phyloP scores from a whole-genome alignment of 805 yeast genomes.

The Metschnikowia kofuensis region DNA sequence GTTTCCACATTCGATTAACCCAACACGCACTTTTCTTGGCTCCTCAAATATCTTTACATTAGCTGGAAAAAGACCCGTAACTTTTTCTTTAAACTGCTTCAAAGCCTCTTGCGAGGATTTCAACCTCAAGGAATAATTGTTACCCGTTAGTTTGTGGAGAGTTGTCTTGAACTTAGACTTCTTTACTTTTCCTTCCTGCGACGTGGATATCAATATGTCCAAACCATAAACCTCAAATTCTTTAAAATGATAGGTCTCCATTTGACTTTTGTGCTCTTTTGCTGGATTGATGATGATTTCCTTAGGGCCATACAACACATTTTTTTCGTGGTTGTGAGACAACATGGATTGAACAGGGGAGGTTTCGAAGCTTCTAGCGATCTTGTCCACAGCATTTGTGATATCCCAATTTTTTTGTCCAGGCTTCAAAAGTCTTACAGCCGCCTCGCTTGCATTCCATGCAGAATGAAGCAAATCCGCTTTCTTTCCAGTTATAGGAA shows the following conservation, averaged over 20 bases:
- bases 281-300: conserved; percentile 74
- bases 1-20: conserved; percentile 67
- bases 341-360: conserved; percentile 75
- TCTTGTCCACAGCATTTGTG: conserved; percentile 60
- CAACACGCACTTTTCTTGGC: conserved; percentile 69
- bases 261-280: conserved; percentile 60
- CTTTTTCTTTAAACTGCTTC: conserved; percentile 64
- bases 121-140: conserved; percentile 64
- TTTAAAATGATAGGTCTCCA: conserved; percentile 64
- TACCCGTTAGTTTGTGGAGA: conserved; percentile 69
- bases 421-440: conserved; percentile 62
- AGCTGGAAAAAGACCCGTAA: conserved; percentile 63
- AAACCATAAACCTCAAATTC: conserved; percentile 77
- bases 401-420: conserved; percentile 75
- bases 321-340: conserved; percentile 64
- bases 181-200: conserved; percentile 64
- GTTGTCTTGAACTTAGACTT: conserved; percentile 60
- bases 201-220: conserved; percentile 65
- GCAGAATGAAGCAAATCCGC: conserved; percentile 73
- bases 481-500: conserved; percentile 50
- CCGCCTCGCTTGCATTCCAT: conserved; percentile 77
- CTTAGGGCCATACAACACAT: conserved; percentile 70
- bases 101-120: conserved; percentile 65
- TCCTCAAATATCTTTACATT: conserved; percentile 63
- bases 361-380: conserved; percentile 57